Conservation (phyloP, 768 basidiomycete species). For the Rhizopogon salebrosus region DNA sequence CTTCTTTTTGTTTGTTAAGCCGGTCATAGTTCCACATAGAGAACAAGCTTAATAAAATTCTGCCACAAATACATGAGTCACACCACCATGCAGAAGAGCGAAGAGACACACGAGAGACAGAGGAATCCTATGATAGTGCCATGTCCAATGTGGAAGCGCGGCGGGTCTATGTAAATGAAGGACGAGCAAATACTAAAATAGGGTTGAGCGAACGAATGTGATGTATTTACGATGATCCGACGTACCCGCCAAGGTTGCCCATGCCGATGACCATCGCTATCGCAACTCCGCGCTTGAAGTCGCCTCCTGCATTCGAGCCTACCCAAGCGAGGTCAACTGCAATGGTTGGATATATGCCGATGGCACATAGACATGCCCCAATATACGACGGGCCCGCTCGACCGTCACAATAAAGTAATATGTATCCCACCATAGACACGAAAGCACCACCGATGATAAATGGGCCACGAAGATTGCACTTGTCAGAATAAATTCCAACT, state of each 20-base stretch:
- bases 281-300: conserved; percentile 45
- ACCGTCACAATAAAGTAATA: conserved; percentile 36
- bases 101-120: conserved; percentile 14
- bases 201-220: conserved; percentile 21
- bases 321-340: conserved; percentile 49
- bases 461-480: conserved; percentile 39
- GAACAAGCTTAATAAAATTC: conserved; percentile 36
- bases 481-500: conserved; percentile 39
- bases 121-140: conserved; percentile 33
- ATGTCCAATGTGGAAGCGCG: conserved; percentile 33
- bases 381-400: conserved; percentile 30
- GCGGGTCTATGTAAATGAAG: conserved; percentile 35
- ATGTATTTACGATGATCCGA: conserved; percentile 10
- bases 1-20: conserved; percentile 46
- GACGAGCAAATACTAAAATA: conserved; percentile 34
- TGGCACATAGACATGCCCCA: conserved; percentile 44
- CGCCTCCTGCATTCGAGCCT: conserved; percentile 51
- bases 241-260: conserved; percentile 51
- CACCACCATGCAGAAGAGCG: conserved; percentile 6
- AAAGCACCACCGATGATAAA: conserved; percentile 39
- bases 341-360: conserved; percentile 49
- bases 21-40: conserved; percentile 46
- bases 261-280: conserved; percentile 50
- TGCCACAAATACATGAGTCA: conserved; percentile 26
- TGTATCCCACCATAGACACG: conserved; percentile 46